These are phyloP conservation scores for Alternaria arbusti DNA, from an alignment of 2,329 filamentous ascomycete genomes.

Conservation along the genomic window DNA sequence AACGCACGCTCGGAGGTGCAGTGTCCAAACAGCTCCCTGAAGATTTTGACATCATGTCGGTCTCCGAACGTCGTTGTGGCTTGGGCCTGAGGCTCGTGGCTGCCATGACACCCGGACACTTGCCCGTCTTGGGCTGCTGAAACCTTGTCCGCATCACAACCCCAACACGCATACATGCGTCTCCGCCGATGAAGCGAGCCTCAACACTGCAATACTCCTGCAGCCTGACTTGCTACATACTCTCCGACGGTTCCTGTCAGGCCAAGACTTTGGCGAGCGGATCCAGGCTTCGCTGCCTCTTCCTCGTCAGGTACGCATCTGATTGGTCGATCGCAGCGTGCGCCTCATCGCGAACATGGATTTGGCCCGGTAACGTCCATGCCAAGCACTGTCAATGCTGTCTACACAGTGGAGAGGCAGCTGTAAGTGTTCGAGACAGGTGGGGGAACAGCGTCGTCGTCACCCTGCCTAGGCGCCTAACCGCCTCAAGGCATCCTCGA, in stretches of 20 bases:
- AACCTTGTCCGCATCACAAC: conserved; percentile 25
- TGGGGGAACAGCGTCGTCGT: conserved; percentile 14
- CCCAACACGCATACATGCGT: conserved; percentile 14
- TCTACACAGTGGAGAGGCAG: conserved; percentile 1
- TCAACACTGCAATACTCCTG: conserved; percentile 19
- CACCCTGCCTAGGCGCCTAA: conserved; percentile 13
- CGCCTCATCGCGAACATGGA: conserved; percentile 2
- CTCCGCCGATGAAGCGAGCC: background rate
- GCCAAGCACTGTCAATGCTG: conserved; percentile 9
- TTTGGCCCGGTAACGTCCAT: conserved; percentile 1
- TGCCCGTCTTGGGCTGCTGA: conserved; percentile 18
- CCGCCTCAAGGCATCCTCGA: conserved; percentile 16
- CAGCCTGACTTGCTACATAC: conserved; percentile 21
- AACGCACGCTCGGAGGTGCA: background rate
- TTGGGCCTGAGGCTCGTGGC: conserved; percentile 14
- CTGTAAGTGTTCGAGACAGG: conserved; percentile 22
- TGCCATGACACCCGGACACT: background rate
- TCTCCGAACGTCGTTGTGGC: conserved; percentile 2
- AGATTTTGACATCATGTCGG: conserved; percentile 2
- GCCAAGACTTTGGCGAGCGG: conserved; percentile 21
- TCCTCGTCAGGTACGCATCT: background rate
- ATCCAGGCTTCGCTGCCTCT: conserved; percentile 1
- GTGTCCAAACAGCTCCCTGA: background rate
- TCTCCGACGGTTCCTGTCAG: conserved; percentile 27
- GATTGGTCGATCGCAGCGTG: conserved; percentile 13